Evolutionary conservation across 1,284 basidiomycete genomes (phyloP).

Genomic region (Amylostereum chailletii): DNA sequence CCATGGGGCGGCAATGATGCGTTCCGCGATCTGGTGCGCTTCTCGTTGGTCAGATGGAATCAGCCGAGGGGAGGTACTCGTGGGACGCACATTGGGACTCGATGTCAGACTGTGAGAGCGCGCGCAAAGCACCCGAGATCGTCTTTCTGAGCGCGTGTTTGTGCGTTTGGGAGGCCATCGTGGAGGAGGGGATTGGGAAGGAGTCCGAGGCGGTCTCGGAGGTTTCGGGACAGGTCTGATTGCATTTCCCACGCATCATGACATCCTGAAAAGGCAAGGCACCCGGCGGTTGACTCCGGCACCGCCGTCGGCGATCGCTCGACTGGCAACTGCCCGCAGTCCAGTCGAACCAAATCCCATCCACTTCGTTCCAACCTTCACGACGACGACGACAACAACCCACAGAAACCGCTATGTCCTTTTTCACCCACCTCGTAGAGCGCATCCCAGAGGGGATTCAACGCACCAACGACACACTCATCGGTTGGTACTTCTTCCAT

Average conservation of each 20-base stretch:
- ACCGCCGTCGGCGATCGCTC: too few species aligned
- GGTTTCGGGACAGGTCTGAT: too few species aligned
- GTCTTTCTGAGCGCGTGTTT: background rate
- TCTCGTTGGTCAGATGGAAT: background rate
- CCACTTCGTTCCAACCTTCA: too few species aligned
- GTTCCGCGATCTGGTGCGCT: constrained; percentile 47
- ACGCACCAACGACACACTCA: constrained; percentile 22
- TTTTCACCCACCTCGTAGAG: constrained; percentile 12
- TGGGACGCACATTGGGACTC: background rate
- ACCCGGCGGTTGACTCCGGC: too few species aligned
- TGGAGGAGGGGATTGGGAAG: too few species aligned
- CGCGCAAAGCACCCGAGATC: background rate
- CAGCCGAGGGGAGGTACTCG: background rate
- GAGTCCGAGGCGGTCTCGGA: too few species aligned
- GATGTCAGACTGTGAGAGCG: background rate
- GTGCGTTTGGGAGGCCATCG: background rate
- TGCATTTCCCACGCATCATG: too few species aligned
- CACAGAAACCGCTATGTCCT: too few species aligned
- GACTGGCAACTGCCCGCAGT: too few species aligned
- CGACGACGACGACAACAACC: too few species aligned
- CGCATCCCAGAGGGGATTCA: constrained; percentile 20
- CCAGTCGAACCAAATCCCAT: too few species aligned
- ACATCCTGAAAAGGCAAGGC: too few species aligned
- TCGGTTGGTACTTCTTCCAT: constrained; percentile 16
- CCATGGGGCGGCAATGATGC: constrained; percentile 38